phyloP scores from a whole-genome alignment of 345 rosid species.

The Anastatica hierochuntica region DNA sequence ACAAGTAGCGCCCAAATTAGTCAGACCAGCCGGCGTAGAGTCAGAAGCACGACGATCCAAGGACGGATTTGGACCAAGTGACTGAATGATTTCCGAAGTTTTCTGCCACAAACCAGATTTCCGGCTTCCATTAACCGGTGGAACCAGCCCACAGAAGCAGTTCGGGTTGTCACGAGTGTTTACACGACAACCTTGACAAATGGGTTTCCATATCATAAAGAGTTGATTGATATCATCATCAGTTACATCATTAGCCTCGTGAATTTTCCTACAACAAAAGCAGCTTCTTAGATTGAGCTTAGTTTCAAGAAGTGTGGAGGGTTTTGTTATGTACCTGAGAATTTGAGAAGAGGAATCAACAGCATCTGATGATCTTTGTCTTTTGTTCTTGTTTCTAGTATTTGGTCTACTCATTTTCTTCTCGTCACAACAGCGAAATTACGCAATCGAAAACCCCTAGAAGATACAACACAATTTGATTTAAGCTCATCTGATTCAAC shows the following conservation, averaged over 20 bases:
- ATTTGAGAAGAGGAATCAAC: slow-evolving; percentile 43
- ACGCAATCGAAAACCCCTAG: slow-evolving; percentile 25
- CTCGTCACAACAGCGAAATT: slow-evolving; percentile 6
- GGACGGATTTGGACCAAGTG: slow-evolving; percentile 63
- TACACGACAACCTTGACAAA: slow-evolving; percentile 92
- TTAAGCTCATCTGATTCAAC: neutral
- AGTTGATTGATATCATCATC: slow-evolving; percentile 57
- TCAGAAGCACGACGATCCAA: slow-evolving; percentile 57
- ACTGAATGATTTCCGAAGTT: slow-evolving; percentile 48
- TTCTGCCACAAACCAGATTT: slow-evolving; percentile 95
- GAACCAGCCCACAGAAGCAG: slow-evolving; percentile 82
- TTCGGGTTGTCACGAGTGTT: slow-evolving; percentile 91
- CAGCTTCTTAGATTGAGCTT: neutral
- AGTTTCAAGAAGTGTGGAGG: too few relatives aligned
- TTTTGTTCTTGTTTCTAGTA: slow-evolving; percentile 63
- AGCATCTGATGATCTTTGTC: slow-evolving; percentile 38
- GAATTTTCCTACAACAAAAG: slow-evolving; percentile 51
- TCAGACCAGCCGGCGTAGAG: slow-evolving; percentile 77
- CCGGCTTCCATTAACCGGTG: slow-evolving; percentile 73
- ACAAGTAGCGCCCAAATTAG: slow-evolving; percentile 94
- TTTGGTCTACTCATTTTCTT: slow-evolving; percentile 60
- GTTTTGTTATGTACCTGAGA: neutral
- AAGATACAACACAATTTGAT: slow-evolving; percentile 12
- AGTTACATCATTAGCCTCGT: slow-evolving; percentile 47
- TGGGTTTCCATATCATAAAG: slow-evolving; percentile 61